These are phyloP conservation scores for Auxenochlorella pyrenoidosa DNA, from an alignment of 139 green algal genomes.

Conservation along the genomic window DNA sequence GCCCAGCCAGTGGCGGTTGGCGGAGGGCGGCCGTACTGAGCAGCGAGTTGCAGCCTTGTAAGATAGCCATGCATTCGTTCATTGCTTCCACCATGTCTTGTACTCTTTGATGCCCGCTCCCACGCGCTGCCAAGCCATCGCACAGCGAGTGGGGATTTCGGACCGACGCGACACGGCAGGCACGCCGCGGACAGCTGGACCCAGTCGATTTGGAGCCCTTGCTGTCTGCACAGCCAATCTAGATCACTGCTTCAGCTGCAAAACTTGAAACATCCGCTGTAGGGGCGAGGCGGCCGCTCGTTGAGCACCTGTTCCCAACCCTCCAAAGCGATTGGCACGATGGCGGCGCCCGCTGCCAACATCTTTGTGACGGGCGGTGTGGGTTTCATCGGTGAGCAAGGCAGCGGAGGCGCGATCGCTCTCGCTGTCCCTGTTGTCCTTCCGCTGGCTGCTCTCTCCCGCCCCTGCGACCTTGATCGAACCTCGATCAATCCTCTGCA, in stretches of 20 bases:
- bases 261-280: too few species aligned
- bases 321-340: not conserved
- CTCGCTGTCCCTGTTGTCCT: not conserved
- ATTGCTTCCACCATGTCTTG: not conserved
- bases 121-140: too few species aligned
- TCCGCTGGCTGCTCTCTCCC: not conserved
- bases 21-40: conserved; percentile 1
- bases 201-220: too few species aligned
- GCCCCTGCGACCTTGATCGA: not conserved
- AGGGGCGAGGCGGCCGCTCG: too few species aligned
- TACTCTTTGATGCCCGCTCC: not conserved
- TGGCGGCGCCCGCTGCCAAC: conserved; percentile 1
- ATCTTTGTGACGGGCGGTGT: conserved; percentile 87
- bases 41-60: not conserved
- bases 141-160: too few species aligned
- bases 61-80: not conserved
- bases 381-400: conserved; percentile 80
- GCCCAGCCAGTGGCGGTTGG: not conserved
- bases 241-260: too few species aligned
- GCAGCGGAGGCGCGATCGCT: not conserved
- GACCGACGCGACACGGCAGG: too few species aligned
- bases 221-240: too few species aligned
- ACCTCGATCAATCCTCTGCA: conserved; percentile 29
- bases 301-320: too few species aligned
- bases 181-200: too few species aligned